A percentile compares a stretch with the other conserved stretches of the same genome.
These are phyloP conservation scores for Phialemonium atrogriseum DNA, from an alignment of 2,329 filamentous ascomycete genomes.

Conservation along the genomic window DNA sequence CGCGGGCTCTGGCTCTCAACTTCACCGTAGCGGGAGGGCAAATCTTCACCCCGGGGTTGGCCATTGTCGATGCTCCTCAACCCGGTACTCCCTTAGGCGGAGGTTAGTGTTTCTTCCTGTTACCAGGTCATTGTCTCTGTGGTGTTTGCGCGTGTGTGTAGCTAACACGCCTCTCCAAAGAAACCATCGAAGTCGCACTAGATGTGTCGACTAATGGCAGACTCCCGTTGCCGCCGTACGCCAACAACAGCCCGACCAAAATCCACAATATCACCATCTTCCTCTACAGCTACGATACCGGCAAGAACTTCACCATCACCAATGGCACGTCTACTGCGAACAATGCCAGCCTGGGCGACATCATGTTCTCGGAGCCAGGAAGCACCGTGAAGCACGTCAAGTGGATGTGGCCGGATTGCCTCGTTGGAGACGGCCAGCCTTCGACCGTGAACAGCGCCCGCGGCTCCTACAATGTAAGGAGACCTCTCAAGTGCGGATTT, in stretches of 20 bases:
- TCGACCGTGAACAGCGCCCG: slow-evolving; percentile 37
- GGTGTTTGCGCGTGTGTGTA: slow-evolving; percentile 7
- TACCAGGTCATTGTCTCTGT: neutral
- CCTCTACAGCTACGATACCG: slow-evolving; percentile 54
- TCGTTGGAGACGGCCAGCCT: slow-evolving; percentile 51
- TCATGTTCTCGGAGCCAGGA: slow-evolving; percentile 54
- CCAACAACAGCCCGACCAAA: slow-evolving; percentile 42
- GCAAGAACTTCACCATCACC: slow-evolving; percentile 53
- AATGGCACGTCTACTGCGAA: slow-evolving; percentile 47
- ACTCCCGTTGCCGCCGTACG: slow-evolving; percentile 49
- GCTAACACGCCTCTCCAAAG: slow-evolving; percentile 23
- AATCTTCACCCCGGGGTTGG: slow-evolving; percentile 61
- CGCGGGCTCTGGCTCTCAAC: slow-evolving; percentile 23
- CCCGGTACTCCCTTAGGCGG: slow-evolving; percentile 56
- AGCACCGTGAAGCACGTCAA: slow-evolving; percentile 68
- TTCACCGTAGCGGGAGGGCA: slow-evolving; percentile 58
- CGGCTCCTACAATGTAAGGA: slow-evolving; percentile 54
- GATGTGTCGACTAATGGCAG: slow-evolving; percentile 60
- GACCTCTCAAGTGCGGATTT: neutral
- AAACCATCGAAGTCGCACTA: slow-evolving; percentile 54
- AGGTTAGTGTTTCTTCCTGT: slow-evolving; percentile 32
- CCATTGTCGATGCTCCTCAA: slow-evolving; percentile 57
- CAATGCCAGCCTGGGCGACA: slow-evolving; percentile 49
- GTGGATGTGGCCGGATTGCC: slow-evolving; percentile 63
- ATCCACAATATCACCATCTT: slow-evolving; percentile 61